Conservation (phyloP, 1,139 yeast genomes). For the Pichia sp. region DNA sequence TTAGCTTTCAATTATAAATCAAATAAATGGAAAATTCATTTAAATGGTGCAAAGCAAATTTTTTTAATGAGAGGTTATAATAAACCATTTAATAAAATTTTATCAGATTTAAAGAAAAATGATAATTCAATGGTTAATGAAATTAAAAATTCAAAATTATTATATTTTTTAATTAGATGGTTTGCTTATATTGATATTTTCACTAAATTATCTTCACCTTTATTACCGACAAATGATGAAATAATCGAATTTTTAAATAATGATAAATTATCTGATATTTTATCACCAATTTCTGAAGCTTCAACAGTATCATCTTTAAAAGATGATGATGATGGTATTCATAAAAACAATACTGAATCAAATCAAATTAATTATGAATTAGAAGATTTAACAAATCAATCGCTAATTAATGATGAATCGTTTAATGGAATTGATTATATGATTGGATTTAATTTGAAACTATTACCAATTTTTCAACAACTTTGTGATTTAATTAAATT, state of each 20-base stretch:
- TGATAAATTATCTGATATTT: constrained; percentile 5
- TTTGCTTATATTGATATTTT: constrained; percentile 65
- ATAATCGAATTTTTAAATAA: constrained; percentile 11
- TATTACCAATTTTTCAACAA: constrained; percentile 44
- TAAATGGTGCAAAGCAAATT: constrained; percentile 64
- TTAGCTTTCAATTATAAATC: constrained; percentile 48
- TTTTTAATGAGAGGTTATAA: constrained; percentile 49
- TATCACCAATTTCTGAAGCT: constrained; percentile 11
- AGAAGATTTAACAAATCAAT: constrained; percentile 13
- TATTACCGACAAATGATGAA: constrained; percentile 27
- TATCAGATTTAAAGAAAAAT: constrained; percentile 18
- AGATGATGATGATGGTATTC: too few relatives aligned
- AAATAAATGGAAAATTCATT: constrained; percentile 56
- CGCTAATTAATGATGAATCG: constrained; percentile 21
- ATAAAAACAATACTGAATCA: background rate
- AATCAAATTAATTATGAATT: constrained; percentile 26
- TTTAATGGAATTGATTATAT: constrained; percentile 46
- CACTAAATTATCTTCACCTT: constrained; percentile 44
- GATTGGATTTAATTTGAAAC: constrained; percentile 50
- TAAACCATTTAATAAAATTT: constrained; percentile 28
- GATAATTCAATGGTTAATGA: constrained; percentile 16
- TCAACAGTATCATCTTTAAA: constrained; percentile 9
- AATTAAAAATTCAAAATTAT: constrained; percentile 35
- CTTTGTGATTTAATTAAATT: constrained; percentile 39
- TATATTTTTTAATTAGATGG: constrained; percentile 63